These are phyloP conservation scores for Cephaloascus albidus DNA, from an alignment of 805 yeast species.

Conservation along the genomic window DNA sequence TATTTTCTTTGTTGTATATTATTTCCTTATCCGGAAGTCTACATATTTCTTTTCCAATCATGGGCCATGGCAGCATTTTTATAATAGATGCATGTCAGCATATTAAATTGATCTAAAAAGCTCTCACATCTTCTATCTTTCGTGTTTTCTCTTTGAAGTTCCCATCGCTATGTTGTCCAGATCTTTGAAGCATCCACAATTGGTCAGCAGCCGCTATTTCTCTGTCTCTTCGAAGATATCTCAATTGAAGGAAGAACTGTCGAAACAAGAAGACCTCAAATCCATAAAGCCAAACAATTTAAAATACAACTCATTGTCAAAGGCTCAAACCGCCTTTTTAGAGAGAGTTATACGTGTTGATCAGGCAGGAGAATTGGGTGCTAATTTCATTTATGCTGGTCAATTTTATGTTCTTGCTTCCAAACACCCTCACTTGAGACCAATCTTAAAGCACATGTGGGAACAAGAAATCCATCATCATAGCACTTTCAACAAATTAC, in stretches of 20 bases:
- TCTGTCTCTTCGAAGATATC: not conserved
- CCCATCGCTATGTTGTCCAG: not conserved
- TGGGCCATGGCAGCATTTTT: too few species aligned
- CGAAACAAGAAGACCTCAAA: not conserved
- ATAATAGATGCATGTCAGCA: too few species aligned
- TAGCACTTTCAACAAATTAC: conserved; percentile 71
- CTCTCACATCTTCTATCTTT: too few species aligned
- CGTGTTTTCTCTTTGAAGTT: too few species aligned
- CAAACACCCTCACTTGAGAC: conserved; percentile 67
- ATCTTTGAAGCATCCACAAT: not conserved
- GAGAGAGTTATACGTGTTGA: conserved; percentile 82
- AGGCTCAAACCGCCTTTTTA: conserved; percentile 60
- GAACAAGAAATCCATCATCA: conserved; percentile 94
- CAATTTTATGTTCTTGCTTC: conserved; percentile 70
- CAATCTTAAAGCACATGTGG: conserved; percentile 92
- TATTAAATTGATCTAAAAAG: too few species aligned
- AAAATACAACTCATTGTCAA: conserved; percentile 25
- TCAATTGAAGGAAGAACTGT: not conserved
- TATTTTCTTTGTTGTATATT: too few species aligned
- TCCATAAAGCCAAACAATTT: conserved; percentile 6
- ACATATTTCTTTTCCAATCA: too few species aligned
- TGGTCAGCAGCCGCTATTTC: not conserved
- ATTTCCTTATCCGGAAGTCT: too few species aligned
- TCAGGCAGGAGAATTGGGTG: conserved; percentile 98
- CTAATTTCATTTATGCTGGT: conserved; percentile 86